Evolutionary conservation across 1,284 basidiomycete genomes (phyloP), one percentile per base, ranked within the genome.

Genomic region (Ceratobasidium sp.): DNA sequence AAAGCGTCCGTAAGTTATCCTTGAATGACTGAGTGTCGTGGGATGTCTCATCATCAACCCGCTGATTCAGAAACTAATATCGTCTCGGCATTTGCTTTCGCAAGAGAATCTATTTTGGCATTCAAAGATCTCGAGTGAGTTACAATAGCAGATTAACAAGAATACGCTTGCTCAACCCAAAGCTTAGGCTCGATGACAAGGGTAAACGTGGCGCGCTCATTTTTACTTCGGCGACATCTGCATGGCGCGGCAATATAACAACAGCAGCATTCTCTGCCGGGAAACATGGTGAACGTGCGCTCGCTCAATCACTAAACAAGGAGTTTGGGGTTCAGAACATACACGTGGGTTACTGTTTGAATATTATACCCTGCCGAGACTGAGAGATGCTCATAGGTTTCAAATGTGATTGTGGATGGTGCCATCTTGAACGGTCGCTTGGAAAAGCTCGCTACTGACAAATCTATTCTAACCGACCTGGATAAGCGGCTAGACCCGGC

Each of bases 311-410:
- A 73, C 80, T 93, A 78, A 87, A 87, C 34, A 92, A 93, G 79
- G 92, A 93, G 77, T 93, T 92, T 77, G 89, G 89, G 18, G 88
- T 88, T 77, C 81, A 92, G 74, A 91, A 92, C 76, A 92, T 93
- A 69, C 91, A 93, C 80, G 90, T 79, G 45, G 65, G 76, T 1
- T 70, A 75, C 53, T 28, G 52, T 36, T 30, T 57, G 30, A 30
- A 48, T 43, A 18, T 53, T 41, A 21, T 39, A n/a, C n/a, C 32
- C 46, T 43, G 57, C 30, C 8, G 12, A 58, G 32, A 28, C 53
- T 58, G 21, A 55, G 14, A 26, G 18, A 18, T 9, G 32, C 6
- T 46, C n/a, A 45, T 43, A 71, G 69, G 72, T 89, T 32, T 73
- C 78, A 28, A 76, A 77, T 79, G 77, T 79, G 18, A 80, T 85